Evolutionary conservation across 805 yeast species (phyloP).

Genomic region (Ogataea paradorogensis): DNA sequence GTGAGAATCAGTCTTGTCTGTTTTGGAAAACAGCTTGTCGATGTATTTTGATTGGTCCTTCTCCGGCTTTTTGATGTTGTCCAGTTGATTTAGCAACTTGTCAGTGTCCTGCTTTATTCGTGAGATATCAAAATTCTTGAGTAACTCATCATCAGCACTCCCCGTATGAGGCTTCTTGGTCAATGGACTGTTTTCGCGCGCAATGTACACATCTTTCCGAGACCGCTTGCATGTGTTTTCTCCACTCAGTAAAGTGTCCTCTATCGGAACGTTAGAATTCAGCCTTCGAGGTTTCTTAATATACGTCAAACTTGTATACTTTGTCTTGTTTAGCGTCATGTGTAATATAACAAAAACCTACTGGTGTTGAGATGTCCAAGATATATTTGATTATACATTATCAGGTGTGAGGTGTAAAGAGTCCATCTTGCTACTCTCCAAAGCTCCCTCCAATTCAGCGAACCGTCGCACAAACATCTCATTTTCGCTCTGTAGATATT

Average conservation of each 20-base stretch:
- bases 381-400: too few species aligned
- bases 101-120: slow-evolving; percentile 29
- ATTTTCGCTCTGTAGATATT: slow-evolving; percentile 51
- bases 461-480: slow-evolving; percentile 22
- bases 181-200: slow-evolving; percentile 6
- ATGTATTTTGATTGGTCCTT: slow-evolving; percentile 18
- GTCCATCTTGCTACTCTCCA: background rate
- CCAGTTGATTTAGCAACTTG: slow-evolving; percentile 33
- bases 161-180: background rate
- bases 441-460: slow-evolving; percentile 10
- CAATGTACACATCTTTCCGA: slow-evolving; percentile 7
- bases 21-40: slow-evolving; percentile 18
- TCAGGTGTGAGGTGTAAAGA: too few species aligned
- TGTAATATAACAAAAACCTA: background rate
- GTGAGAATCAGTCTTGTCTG: slow-evolving; percentile 12
- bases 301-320: slow-evolving; percentile 12
- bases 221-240: background rate
- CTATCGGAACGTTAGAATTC: slow-evolving; percentile 12
- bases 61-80: slow-evolving; percentile 31
- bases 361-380: slow-evolving; percentile 4
- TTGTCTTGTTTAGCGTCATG: slow-evolving; percentile 7
- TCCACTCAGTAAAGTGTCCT: slow-evolving; percentile 9
- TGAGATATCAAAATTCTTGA: slow-evolving; percentile 28
- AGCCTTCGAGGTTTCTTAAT: slow-evolving; percentile 15
- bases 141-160: slow-evolving; percentile 22